Conservation (phyloP, 352 stramenopile species). For the Saprolegnia parasitica region DNA sequence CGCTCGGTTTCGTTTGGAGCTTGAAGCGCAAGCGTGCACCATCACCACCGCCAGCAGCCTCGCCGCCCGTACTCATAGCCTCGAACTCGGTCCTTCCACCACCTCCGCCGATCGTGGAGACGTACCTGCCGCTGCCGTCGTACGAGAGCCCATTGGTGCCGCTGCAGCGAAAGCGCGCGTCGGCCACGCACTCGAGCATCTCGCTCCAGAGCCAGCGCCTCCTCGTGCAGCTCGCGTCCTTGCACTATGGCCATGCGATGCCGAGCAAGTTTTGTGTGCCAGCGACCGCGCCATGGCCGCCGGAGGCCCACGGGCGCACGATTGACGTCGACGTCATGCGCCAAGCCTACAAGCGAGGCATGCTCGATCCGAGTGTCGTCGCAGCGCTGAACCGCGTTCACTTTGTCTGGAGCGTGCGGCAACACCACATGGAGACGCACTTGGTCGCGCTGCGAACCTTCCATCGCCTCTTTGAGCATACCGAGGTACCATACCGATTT, state of each 20-base stretch:
- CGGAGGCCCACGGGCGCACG: not conserved
- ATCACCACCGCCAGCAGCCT: not conserved
- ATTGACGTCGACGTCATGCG: conserved; percentile 11
- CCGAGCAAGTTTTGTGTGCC: conserved; percentile 11
- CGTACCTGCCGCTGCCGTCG: not conserved
- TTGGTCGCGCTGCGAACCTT: not conserved
- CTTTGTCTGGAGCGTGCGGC: conserved; percentile 14
- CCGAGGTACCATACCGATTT: conserved; percentile 20
- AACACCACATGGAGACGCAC: not conserved
- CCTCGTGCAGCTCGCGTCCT: conserved; percentile 20
- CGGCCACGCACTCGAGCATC: not conserved
- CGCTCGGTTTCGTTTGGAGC: conserved; percentile 34
- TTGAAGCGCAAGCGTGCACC: conserved; percentile 20
- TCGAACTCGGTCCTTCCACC: no score
- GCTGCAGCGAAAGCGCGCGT: not conserved
- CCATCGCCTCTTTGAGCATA: not conserved
- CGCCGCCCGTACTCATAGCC: no score
- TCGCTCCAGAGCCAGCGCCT: conserved; percentile 15
- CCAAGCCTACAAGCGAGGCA: conserved; percentile 3
- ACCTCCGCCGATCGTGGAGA: no score
- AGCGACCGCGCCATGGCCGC: not conserved
- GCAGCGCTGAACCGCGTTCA: not conserved
- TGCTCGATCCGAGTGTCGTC: conserved; percentile 14
- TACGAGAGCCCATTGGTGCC: not conserved
- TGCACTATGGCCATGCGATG: conserved; percentile 9